Conservation (phyloP, 192 early-diverging fungal genomes). For the Coemansia biformis region DNA sequence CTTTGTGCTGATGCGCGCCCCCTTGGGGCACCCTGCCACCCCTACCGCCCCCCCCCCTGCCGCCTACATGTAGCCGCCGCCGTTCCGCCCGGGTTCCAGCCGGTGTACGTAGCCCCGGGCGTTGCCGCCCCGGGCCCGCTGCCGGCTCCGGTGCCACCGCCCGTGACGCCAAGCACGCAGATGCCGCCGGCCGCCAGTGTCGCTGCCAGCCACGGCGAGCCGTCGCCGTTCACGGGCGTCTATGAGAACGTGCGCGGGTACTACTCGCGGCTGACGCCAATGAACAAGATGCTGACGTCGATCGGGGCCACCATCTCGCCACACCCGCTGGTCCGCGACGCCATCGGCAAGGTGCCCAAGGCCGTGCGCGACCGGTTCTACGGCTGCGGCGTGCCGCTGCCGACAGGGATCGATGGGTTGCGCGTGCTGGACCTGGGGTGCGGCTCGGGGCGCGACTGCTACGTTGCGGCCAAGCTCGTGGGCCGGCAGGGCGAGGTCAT, state of each 20-base stretch:
- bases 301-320: conserved; percentile 34
- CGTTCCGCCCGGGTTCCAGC: no score
- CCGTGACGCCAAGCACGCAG: no score
- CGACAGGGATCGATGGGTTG: conserved; percentile 42
- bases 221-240: conserved; percentile 28
- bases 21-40: no score
- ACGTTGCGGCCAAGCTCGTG: conserved; percentile 45
- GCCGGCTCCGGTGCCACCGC: no score
- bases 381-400: conserved; percentile 46
- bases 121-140: no score
- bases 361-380: conserved; percentile 42
- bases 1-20: no score
- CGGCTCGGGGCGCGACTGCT: conserved; percentile 50
- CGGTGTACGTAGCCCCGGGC: no score
- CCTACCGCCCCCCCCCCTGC: no score
- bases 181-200: no score
- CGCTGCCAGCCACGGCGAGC: conserved; percentile 3
- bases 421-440: conserved; percentile 47
- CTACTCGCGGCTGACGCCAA: conserved; percentile 44
- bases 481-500: conserved; percentile 40
- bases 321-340: conserved; percentile 37
- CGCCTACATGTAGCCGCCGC: no score
- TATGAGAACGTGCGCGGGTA: conserved; percentile 50
- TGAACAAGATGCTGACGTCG: conserved; percentile 38
- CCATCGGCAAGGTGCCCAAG: conserved; percentile 30